Conservation (phyloP, 805 yeast genomes). For the Suhomyces tanzawaensis region DNA sequence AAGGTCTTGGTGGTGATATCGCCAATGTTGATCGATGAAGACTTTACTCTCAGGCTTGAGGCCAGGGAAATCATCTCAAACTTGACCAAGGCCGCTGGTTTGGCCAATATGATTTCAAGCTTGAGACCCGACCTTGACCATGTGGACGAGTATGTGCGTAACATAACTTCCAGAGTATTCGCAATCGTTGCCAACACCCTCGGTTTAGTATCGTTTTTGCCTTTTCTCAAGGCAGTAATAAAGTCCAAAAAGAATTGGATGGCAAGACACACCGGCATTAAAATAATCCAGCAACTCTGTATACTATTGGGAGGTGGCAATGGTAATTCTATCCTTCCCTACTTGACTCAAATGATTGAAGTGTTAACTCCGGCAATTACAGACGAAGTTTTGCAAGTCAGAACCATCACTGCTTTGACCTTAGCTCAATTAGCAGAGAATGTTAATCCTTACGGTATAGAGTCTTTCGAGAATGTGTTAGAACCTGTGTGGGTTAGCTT, state of each 20-base stretch:
- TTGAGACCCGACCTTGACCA: constrained; percentile 82
- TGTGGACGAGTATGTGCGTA: constrained; percentile 76
- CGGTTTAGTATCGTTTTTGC: constrained; percentile 69
- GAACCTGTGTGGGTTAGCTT: constrained; percentile 84
- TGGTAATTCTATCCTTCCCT: constrained; percentile 59
- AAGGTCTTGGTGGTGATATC: constrained; percentile 70
- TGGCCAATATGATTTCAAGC: constrained; percentile 73
- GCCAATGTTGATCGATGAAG: constrained; percentile 80
- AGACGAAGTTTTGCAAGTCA: constrained; percentile 67
- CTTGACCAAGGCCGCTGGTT: constrained; percentile 77
- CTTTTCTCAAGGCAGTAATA: constrained; percentile 80
- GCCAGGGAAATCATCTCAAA: constrained; percentile 77
- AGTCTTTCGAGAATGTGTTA: constrained; percentile 70
- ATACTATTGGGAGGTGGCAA: constrained; percentile 61
- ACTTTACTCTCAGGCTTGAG: constrained; percentile 67
- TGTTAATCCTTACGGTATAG: constrained; percentile 85
- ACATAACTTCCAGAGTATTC: constrained; percentile 70
- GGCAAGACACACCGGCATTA: constrained; percentile 80
- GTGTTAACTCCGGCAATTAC: constrained; percentile 56
- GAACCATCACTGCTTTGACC: constrained; percentile 70
- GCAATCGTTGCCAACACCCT: constrained; percentile 82
- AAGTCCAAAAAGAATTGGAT: constrained; percentile 74
- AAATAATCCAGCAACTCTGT: constrained; percentile 74
- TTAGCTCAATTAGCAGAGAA: constrained; percentile 76
- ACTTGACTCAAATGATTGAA: constrained; percentile 60